Conservation (phyloP, 148 eudicot species). For the Fallopia convolvulus region DNA sequence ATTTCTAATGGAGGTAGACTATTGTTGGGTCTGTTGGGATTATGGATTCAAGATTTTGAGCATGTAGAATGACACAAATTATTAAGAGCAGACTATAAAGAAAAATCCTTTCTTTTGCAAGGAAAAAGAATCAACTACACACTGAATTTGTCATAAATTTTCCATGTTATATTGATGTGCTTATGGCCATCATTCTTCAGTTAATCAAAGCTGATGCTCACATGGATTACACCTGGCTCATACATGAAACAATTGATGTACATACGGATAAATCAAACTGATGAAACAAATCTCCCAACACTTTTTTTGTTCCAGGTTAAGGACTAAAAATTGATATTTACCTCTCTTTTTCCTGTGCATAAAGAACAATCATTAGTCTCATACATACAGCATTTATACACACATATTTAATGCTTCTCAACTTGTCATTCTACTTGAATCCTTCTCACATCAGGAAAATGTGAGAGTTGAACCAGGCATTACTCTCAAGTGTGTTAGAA, state of each 20-base stretch:
- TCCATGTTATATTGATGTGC: too few relatives aligned
- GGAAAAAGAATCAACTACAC: not conserved
- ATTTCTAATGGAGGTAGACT: not conserved
- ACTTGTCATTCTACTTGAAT: not conserved
- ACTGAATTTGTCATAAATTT: too few relatives aligned
- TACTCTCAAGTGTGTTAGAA: slow-evolving; percentile 1
- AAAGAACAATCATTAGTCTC: not conserved
- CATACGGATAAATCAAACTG: too few relatives aligned
- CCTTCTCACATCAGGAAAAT: not conserved
- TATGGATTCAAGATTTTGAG: not conserved
- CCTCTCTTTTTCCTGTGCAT: not conserved
- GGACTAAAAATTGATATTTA: not conserved
- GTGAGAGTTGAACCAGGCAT: slow-evolving; percentile 12
- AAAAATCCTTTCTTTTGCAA: not conserved
- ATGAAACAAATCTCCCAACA: too few relatives aligned
- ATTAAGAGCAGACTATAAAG: not conserved
- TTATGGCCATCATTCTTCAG: too few relatives aligned
- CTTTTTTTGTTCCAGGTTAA: not conserved
- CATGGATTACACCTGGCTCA: too few relatives aligned
- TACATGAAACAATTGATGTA: too few relatives aligned
- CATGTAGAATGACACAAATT: not conserved
- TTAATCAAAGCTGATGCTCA: too few relatives aligned
- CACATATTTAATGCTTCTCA: not conserved
- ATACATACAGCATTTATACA: not conserved
- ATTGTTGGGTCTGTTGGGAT: not conserved